phyloP scores from a whole-genome alignment of 2,329 filamentous ascomycete species.

The Cordyceps tenuipes region DNA sequence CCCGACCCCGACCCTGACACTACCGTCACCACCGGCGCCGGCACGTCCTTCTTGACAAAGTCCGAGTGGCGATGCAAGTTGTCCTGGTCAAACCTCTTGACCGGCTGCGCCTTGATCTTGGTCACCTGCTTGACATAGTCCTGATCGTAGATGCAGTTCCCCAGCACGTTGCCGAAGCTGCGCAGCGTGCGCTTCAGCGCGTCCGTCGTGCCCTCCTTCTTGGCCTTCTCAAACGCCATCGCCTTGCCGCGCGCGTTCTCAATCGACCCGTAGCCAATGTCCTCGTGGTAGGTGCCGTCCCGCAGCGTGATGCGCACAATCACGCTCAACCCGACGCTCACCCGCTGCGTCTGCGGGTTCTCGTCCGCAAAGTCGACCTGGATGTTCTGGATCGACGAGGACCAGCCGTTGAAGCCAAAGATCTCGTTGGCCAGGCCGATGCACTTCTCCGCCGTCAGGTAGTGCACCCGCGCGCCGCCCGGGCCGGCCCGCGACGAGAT shows the following conservation, averaged over 20 bases:
- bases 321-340: slow-evolving; percentile 80
- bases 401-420: slow-evolving; percentile 98
- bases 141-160: slow-evolving; percentile 99
- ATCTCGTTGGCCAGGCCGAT: slow-evolving; percentile 93
- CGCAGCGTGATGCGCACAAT: slow-evolving; percentile 83
- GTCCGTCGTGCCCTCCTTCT: slow-evolving; percentile 96
- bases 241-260: slow-evolving; percentile 96
- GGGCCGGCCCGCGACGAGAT: slow-evolving; percentile 80
- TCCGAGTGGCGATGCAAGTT: slow-evolving; percentile 75
- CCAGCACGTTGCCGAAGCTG: slow-evolving; percentile 90
- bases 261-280: slow-evolving; percentile 92
- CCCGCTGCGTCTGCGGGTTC: slow-evolving; percentile 64
- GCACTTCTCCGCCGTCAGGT: slow-evolving; percentile 91
- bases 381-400: slow-evolving; percentile 87
- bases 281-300: slow-evolving; percentile 96
- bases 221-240: slow-evolving; percentile 94
- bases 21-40: background rate
- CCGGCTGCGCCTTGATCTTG: slow-evolving; percentile 71
- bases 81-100: slow-evolving; percentile 66
- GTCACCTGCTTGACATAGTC: slow-evolving; percentile 85
- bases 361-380: slow-evolving; percentile 95
- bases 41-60: slow-evolving; percentile 53
- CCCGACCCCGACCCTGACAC: background rate
- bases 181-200: slow-evolving; percentile 81
- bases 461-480: slow-evolving; percentile 79